Base-by-base conservation (phyloP, 2,329 filamentous ascomycete species). In the Fusarium foetens region DNA sequence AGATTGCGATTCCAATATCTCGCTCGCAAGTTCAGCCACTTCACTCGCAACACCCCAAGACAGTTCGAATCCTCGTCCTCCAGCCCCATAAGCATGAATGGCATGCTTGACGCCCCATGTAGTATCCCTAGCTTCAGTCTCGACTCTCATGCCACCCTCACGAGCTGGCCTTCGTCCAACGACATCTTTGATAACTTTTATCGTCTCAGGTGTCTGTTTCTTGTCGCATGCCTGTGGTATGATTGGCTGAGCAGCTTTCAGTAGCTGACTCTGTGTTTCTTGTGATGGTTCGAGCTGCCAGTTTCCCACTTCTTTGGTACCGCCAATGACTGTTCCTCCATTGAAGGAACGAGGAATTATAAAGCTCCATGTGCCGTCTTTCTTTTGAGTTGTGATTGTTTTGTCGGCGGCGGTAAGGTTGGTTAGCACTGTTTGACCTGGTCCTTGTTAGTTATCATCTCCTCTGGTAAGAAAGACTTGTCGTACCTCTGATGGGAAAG, bases 251-350 rank as follows among this genome's bases (percentile, higher is more conserved):
- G 74, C 74, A 6, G 63, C 53, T 0, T 46, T 19, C 1, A 80
- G 38, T 2, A 80, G 27, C 3, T 70, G 77, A 41, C 81, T 78
- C 23, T 89, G 81, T 1, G 86, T 84, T 58, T 86, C 84, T 3
- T 71, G 64, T 0, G 83, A 87, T 3, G 89, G 86, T 23, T 83
- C 80, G 0, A 84, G 77, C 51, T 87, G 83, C 87, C 87, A 90
- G 76, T 91, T 83, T 61, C 86, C 80, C 2, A 85, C 83, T 75
- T 92, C 87, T 77, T 91, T 92, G 14, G 90, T 92, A 0, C 90
- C 90, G 9, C 90, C 91, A 25, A 92, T 86, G 42, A 92, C 83
- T 0, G 90, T 92, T 6, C 90, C 90, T 6, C 90, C 90, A 38
- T 87, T 83, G 31, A 90, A 86, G 13, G 86, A 86, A 5, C 91